phyloP scores from a whole-genome alignment of 331 rosid species.

The Quercus tomentella region DNA sequence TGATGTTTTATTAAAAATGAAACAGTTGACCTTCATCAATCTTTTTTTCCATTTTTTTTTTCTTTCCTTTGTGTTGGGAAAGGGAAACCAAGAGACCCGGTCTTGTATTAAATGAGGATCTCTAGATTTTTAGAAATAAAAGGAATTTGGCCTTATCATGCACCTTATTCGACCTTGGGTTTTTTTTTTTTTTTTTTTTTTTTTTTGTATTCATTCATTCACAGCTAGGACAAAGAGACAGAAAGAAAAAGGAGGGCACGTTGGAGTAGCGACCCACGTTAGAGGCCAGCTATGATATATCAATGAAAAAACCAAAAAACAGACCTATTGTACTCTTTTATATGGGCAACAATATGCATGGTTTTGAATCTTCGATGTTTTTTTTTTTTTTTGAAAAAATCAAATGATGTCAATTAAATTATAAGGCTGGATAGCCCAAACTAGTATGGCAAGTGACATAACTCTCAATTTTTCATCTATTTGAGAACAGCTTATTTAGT shows the following conservation, averaged over 20 bases:
- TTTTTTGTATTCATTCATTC: not conserved
- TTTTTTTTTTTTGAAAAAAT: too few species aligned
- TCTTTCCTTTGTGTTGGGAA: conserved; percentile 19
- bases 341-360: too few species aligned
- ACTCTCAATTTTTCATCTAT: too few species aligned
- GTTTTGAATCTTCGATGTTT: too few species aligned
- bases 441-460: too few species aligned
- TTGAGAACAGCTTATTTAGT: too few species aligned
- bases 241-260: not conserved
- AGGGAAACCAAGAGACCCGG: conserved; percentile 48
- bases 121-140: conserved; percentile 47
- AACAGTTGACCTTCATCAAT: not conserved
- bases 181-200: not conserved
- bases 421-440: too few species aligned
- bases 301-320: not conserved
- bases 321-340: not conserved
- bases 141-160: not conserved
- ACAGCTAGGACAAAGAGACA: not conserved
- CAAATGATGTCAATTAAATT: too few species aligned
- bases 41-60: not conserved
- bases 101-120: conserved; percentile 35
- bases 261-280: not conserved
- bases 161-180: conserved; percentile 5
- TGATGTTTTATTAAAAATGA: not conserved
- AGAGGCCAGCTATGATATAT: not conserved